Evolutionary conservation across 2,329 filamentous ascomycete genomes (phyloP).

Genomic region (Didymella segeticola): DNA sequence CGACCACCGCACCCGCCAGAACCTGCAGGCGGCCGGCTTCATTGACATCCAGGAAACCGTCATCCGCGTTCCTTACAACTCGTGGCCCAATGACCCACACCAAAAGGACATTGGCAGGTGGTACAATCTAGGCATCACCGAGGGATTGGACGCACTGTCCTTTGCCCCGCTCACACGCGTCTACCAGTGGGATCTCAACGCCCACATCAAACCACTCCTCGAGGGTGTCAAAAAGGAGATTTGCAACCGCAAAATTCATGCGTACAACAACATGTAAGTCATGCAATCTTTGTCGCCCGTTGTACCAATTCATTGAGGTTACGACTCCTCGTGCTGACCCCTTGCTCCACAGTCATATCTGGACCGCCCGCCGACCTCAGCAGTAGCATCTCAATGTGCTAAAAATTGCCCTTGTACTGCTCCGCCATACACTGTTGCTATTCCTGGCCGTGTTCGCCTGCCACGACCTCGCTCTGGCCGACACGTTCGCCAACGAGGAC

Average conservation of each 20-base stretch:
- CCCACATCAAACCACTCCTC: slow-evolving; percentile 67
- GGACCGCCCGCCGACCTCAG: slow-evolving; percentile 55
- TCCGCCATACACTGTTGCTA: slow-evolving; percentile 15
- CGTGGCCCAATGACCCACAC: slow-evolving; percentile 71
- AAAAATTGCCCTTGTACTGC: slow-evolving; percentile 23
- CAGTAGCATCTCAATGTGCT: slow-evolving; percentile 37
- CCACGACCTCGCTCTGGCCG: slow-evolving; percentile 19
- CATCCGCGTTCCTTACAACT: slow-evolving; percentile 74
- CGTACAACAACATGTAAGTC: slow-evolving; percentile 79
- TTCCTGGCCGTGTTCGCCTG: slow-evolving; percentile 20
- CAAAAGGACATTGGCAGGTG: slow-evolving; percentile 75
- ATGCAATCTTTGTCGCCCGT: slow-evolving; percentile 10
- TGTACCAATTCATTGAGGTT: slow-evolving; percentile 34
- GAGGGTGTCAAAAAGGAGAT: slow-evolving; percentile 71
- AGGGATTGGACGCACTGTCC: slow-evolving; percentile 75
- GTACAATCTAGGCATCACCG: slow-evolving; percentile 81
- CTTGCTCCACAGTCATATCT: slow-evolving; percentile 53
- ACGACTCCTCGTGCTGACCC: slow-evolving; percentile 35
- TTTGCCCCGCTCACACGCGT: slow-evolving; percentile 75
- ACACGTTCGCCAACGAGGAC: slow-evolving; percentile 13
- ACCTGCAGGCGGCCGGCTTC: slow-evolving; percentile 76
- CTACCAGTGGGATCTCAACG: slow-evolving; percentile 64
- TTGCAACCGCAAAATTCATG: slow-evolving; percentile 70
- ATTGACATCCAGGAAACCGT: slow-evolving; percentile 76
- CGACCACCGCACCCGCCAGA: slow-evolving; percentile 65